Evolutionary conservation across 345 rosid genomes (phyloP).

Genomic region (Salix dunnii): DNA sequence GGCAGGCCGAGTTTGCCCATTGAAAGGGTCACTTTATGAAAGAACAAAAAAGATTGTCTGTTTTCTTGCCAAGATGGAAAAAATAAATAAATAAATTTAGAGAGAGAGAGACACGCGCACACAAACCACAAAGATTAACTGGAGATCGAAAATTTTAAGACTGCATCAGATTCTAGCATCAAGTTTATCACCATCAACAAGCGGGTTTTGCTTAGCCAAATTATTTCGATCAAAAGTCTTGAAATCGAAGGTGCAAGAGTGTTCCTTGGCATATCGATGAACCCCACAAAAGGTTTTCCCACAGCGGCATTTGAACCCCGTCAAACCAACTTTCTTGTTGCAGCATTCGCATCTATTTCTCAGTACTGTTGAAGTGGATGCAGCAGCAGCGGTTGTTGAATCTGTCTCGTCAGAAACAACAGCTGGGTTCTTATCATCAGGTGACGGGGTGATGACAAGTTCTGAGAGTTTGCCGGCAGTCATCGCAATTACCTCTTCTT

Average conservation of each 20-base stretch:
- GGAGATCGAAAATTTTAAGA: too few relatives aligned
- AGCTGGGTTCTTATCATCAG: background rate
- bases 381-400: background rate
- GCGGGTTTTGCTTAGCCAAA: conserved; percentile 19
- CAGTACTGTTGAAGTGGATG: background rate
- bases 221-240: conserved; percentile 17
- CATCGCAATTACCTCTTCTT: background rate
- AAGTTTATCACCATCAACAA: conserved; percentile 23
- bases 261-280: conserved; percentile 32
- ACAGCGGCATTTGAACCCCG: conserved; percentile 24
- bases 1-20: too few relatives aligned
- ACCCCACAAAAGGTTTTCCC: conserved; percentile 29
- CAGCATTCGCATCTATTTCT: conserved; percentile 9
- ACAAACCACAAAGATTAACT: too few relatives aligned
- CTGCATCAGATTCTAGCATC: background rate
- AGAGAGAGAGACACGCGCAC: too few relatives aligned
- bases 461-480: background rate
- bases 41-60: too few relatives aligned
- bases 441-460: background rate
- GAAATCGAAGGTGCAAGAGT: conserved; percentile 31
- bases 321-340: conserved; percentile 15
- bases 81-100: too few relatives aligned
- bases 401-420: background rate
- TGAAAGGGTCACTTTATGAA: too few relatives aligned
- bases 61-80: too few relatives aligned